phyloP scores from a whole-genome alignment of 164 flowering plant species.

The Hamamelis virginiana region DNA sequence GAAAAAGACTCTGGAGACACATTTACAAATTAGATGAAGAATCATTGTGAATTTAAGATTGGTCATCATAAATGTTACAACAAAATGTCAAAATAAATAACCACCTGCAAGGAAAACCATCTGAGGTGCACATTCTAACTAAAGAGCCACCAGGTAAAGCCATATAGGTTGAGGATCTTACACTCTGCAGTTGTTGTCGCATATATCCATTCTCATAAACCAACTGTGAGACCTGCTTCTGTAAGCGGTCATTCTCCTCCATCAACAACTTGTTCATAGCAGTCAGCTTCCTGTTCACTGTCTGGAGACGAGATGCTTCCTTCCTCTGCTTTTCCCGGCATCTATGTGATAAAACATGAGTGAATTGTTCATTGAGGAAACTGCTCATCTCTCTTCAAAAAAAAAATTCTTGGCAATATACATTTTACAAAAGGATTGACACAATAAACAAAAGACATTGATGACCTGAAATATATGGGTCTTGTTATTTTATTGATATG shows the following conservation, averaged over 20 bases:
- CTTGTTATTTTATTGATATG: no score
- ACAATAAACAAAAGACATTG: no score
- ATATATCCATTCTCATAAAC: slow-evolving; percentile 82
- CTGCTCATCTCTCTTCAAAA: neutral
- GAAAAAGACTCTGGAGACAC: no score
- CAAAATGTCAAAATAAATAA: slow-evolving; percentile 5
- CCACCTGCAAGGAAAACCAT: neutral
- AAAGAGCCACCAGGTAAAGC: neutral
- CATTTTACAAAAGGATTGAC: no score
- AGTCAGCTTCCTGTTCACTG: slow-evolving; percentile 75
- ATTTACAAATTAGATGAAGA: no score
- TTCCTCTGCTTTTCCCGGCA: slow-evolving; percentile 92
- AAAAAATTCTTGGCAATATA: no score
- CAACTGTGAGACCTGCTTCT: slow-evolving; percentile 83
- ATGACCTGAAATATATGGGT: no score
- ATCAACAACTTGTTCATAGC: slow-evolving; percentile 92
- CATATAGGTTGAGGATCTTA: slow-evolving; percentile 29
- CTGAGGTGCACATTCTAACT: no score
- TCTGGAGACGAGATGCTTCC: slow-evolving; percentile 76
- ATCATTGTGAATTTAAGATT: no score
- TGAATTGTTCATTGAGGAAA: neutral
- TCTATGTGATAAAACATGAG: slow-evolving; percentile 28
- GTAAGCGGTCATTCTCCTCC: slow-evolving; percentile 92
- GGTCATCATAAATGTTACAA: no score
- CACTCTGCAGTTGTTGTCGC: slow-evolving; percentile 64